Percentiles rank a stretch among this genome's conserved stretches.
Evolutionary conservation across 805 yeast species (phyloP).

Genomic region (Wickerhamiella brachini): DNA sequence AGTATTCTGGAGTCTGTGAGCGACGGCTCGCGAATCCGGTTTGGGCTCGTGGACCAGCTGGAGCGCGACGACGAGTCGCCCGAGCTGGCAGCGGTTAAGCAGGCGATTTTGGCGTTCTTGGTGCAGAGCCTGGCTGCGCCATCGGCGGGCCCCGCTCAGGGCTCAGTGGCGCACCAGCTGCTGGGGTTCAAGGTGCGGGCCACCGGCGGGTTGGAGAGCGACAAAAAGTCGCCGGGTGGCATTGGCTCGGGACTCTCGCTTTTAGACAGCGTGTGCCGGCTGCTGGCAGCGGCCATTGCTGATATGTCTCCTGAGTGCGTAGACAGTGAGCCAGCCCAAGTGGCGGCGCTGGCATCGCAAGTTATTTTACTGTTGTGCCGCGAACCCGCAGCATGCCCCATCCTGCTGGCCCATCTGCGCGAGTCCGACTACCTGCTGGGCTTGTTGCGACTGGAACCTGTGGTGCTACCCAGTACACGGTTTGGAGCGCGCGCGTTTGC

Average conservation of each 20-base stretch:
- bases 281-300: constrained; percentile 36
- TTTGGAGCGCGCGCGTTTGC: background rate
- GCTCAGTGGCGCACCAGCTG: constrained; percentile 57
- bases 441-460: constrained; percentile 39
- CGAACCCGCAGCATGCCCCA: constrained; percentile 38
- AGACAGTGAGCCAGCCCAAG: constrained; percentile 26
- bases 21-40: constrained; percentile 62
- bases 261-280: constrained; percentile 37
- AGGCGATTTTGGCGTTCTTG: constrained; percentile 46
- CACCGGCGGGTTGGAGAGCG: constrained; percentile 36
- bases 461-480: constrained; percentile 32
- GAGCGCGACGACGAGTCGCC: constrained; percentile 27
- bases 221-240: constrained; percentile 34
- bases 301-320: constrained; percentile 28
- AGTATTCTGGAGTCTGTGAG: constrained; percentile 62
- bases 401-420: constrained; percentile 41
- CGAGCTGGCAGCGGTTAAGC: constrained; percentile 29
- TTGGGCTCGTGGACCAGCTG: constrained; percentile 57
- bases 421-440: constrained; percentile 37
- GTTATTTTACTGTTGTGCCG: constrained; percentile 49
- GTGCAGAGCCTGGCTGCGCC: constrained; percentile 29
- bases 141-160: constrained; percentile 25
- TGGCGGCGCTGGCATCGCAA: constrained; percentile 27
- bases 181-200: constrained; percentile 55
- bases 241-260: constrained; percentile 42